Evolutionary conservation across 345 rosid species (phyloP), one percentile per base, ranked within the genome.

Genomic region (Syzygium grande): DNA sequence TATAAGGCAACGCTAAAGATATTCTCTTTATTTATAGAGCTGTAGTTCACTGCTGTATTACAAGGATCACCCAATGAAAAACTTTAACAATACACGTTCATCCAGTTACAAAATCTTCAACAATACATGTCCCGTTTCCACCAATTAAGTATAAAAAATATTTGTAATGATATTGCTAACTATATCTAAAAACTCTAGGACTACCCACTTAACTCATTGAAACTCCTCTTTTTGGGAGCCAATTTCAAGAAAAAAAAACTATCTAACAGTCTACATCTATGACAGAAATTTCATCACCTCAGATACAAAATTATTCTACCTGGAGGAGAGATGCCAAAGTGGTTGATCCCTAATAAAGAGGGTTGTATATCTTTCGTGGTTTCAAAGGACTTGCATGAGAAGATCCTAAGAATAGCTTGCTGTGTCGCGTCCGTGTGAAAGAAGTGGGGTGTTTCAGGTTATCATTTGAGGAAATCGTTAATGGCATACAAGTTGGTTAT

Each of bases 1-100:
- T n/a, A 27, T 13, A 27, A 61, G 17, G 68, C 68, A 61, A 61
- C 0, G 17, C 0, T 12, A 61, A 1, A 15, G 16, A 61, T 61
- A 61, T 27, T 27, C 68, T 12, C 34, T n/a, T 15, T 61, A 61
- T 61, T 14, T 61, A n/a, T 27, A 27, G 0, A 11, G 11, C 34
- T 61, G 17, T 61, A 61, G 34, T 0, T 61, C 19, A 0, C 0
- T 13, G 4, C 11, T 7, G 29, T 1, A 27, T 61, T 11, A 3
- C 30, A 13, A n/a, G 68, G 34, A n/a, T 0, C 4, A 1, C 29
- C 65, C 65, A 59, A 25, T 59, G 29, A 58, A 58, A 59, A 59
- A 25, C 65, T 59, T 59, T 6, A 59, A 59, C 6, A 59, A 27
- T 11, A 11, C 5, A 58, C 27, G 16, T 27, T 58, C 63, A 58